Base-by-base conservation (phyloP, 768 basidiomycete species). In the Amanita muscaria region DNA sequence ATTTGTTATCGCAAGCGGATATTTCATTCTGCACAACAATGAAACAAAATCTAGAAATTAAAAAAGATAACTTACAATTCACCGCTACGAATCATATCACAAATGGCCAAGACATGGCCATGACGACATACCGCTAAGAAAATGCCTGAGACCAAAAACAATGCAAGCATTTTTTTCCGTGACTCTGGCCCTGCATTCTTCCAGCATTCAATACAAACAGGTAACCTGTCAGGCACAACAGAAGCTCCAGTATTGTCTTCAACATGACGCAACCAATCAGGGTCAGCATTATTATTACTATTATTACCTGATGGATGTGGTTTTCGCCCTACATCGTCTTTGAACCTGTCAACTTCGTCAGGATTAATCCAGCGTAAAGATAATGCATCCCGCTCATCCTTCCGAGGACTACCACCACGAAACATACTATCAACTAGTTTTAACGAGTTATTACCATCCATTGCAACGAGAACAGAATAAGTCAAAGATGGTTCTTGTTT, bases 281-380 rank as follows among this genome's bases (percentile, higher is more conserved):
- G 7, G 21, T 40, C 39, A 30, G 24, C 39, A 14, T 8, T 11
- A 6, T 5, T n/a, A n/a, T n/a, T n/a, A n/a, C n/a, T n/a, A n/a
- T n/a, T n/a, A n/a, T n/a, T n/a, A n/a, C n/a, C n/a, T n/a, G n/a
- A n/a, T n/a, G n/a, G n/a, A n/a, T n/a, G n/a, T n/a, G n/a, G n/a
- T n/a, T n/a, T n/a, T n/a, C n/a, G n/a, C 32, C 10, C 4, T 9
- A 67, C 64, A 39, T 68, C 62, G 30, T 60, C 22, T 5, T 57
- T 59, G 48, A 49, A 66, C 6, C 33, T 23, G 25, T 69, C 52
- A 4, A 69, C 63, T 12, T 47, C 52, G 1, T 47, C 49, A 38
- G 15, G 36, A 14, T 19, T 39, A 15, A 39, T 21, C 37, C 37
- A 39, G 12, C 37, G 37, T 16, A 16, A 16, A 5, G 32, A 33